These are phyloP conservation scores for Climacium dendroides DNA, from an alignment of 225 moss, liverwort and hornwort species.

Conservation along the genomic window DNA sequence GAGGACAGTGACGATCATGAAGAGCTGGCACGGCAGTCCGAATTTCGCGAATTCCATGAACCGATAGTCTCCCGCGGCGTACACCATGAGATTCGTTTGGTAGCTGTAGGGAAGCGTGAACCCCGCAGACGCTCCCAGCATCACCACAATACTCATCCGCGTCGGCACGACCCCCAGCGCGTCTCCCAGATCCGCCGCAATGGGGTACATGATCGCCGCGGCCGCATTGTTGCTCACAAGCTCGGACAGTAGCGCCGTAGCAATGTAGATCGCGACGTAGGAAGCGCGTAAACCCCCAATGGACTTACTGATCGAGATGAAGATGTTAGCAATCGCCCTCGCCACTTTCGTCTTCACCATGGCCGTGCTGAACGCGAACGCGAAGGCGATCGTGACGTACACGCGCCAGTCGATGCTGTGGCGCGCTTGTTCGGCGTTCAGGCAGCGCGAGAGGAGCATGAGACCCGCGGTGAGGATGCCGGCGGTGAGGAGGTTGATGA, in stretches of 20 bases:
- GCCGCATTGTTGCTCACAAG: slow-evolving; percentile 20
- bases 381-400: slow-evolving; percentile 15
- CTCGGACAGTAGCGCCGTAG: slow-evolving; percentile 10
- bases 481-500: neutral
- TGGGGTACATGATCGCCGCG: slow-evolving; percentile 19
- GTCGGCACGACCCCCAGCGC: neutral
- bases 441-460: slow-evolving; percentile 2
- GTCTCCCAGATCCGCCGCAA: neutral
- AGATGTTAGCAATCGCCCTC: neutral
- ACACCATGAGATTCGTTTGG: slow-evolving; percentile 23
- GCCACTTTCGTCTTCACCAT: neutral
- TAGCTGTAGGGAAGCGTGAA: slow-evolving; percentile 15
- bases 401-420: slow-evolving; percentile 22
- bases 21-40: neutral
- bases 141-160: slow-evolving; percentile 14
- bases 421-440: slow-evolving; percentile 10
- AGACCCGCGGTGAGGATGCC: neutral
- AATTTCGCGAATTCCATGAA: slow-evolving; percentile 20
- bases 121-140: slow-evolving; percentile 11
- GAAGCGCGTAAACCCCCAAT: slow-evolving; percentile 1
- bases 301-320: neutral
- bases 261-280: slow-evolving; percentile 8
- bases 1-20: neutral
- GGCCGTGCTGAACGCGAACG: neutral
- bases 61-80: slow-evolving; percentile 12